These are phyloP conservation scores for Chernovozyma aurita DNA, from an alignment of 1,139 yeast species.

Conservation along the genomic window DNA sequence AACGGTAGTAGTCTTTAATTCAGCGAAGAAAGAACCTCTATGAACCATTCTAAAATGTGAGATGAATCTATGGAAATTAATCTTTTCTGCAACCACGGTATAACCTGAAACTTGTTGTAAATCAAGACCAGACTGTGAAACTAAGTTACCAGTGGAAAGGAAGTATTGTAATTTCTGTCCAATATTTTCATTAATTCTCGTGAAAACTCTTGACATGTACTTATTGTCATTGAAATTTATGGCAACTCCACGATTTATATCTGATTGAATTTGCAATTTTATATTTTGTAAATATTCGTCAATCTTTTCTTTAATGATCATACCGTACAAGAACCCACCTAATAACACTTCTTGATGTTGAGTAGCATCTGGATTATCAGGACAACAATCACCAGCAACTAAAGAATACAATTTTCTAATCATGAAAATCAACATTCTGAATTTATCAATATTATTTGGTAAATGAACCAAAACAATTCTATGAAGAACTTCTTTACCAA, in stretches of 20 bases:
- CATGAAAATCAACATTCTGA: constrained; percentile 85
- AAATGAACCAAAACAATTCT: constrained; percentile 90
- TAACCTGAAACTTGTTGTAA: constrained; percentile 97
- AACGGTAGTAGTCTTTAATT: constrained; percentile 94
- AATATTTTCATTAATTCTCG: constrained; percentile 84
- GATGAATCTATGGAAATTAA: constrained; percentile 92
- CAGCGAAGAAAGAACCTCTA: constrained; percentile 99
- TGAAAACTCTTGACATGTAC: constrained; percentile 75
- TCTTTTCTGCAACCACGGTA: constrained; percentile 97
- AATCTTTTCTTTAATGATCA: constrained; percentile 93
- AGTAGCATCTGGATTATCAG: constrained; percentile 98
- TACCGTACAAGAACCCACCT: constrained; percentile 95
- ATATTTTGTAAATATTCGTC: constrained; percentile 84
- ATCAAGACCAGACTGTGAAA: constrained; percentile 95
- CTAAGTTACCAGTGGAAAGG: constrained; percentile 93
- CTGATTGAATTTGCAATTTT: constrained; percentile 70
- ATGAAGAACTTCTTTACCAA: constrained; percentile 78
- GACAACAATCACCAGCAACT: constrained; percentile 95
- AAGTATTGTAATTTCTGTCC: constrained; percentile 94
- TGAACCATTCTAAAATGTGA: constrained; percentile 99
- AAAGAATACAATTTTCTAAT: constrained; percentile 89
- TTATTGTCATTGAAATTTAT: constrained; percentile 81
- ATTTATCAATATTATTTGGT: constrained; percentile 68
- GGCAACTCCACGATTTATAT: constrained; percentile 75
- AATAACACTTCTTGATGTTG: constrained; percentile 96